These are phyloP conservation scores for Mycena citricolor DNA, from an alignment of 1,284 basidiomycete genomes.

Conservation along the genomic window DNA sequence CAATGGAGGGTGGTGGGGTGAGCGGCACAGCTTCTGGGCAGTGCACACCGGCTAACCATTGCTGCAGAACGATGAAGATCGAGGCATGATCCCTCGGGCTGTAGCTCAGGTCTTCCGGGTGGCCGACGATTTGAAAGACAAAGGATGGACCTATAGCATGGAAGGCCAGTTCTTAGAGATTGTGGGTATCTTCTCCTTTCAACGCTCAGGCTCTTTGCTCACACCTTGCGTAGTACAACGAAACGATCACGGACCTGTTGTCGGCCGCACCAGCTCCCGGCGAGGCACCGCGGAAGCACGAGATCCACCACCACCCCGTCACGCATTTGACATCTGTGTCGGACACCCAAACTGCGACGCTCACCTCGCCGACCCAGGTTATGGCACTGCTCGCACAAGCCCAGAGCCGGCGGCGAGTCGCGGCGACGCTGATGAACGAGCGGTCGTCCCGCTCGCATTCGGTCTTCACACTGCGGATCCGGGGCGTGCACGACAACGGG, in stretches of 20 bases:
- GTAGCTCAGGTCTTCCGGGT: slow-evolving; percentile 89
- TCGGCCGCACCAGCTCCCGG: slow-evolving; percentile 46
- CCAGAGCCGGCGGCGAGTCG: slow-evolving; percentile 84
- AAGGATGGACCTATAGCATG: slow-evolving; percentile 90
- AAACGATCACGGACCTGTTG: slow-evolving; percentile 93
- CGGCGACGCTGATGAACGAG: slow-evolving; percentile 97
- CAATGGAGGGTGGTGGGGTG: slow-evolving; percentile 37
- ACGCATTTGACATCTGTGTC: slow-evolving; percentile 78
- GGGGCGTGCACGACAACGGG: slow-evolving; percentile 54
- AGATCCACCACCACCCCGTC: slow-evolving; percentile 86
- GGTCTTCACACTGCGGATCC: slow-evolving; percentile 85
- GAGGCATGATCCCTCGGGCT: slow-evolving; percentile 92
- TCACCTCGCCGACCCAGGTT: slow-evolving; percentile 81
- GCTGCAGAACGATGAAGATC: slow-evolving; percentile 31
- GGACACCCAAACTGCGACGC: slow-evolving; percentile 74
- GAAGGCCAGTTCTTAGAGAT: slow-evolving; percentile 96
- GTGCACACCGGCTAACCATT: not conserved
- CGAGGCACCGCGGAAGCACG: slow-evolving; percentile 72
- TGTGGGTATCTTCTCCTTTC: slow-evolving; percentile 46
- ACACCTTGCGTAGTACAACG: slow-evolving; percentile 70
- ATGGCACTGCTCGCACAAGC: slow-evolving; percentile 77
- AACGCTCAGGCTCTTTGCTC: slow-evolving; percentile 10
- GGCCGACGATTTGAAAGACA: slow-evolving; percentile 70
- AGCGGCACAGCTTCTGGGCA: not conserved
- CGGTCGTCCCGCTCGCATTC: slow-evolving; percentile 95